Evolutionary conservation across 345 rosid genomes (phyloP), one percentile per base, ranked within the genome.

Genomic region (Gossypium bickii): DNA sequence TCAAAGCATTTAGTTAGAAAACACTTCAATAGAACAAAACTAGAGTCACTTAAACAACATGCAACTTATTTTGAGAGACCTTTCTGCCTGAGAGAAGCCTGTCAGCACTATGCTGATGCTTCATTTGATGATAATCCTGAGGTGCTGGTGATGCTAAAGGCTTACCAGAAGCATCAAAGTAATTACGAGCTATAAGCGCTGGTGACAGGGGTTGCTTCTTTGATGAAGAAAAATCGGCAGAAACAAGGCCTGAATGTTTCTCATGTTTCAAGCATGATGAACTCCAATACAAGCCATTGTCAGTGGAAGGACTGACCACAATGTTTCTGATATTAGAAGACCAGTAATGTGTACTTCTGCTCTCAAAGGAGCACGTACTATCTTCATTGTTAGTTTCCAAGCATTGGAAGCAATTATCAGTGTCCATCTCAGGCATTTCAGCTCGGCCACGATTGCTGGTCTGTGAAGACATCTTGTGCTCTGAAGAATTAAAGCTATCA

Each of bases 51-150:
- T n/a, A n/a, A 66, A 44, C 12, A 13, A 16, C 0, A 16, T 51
- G 4, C 56, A 16, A 25, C 12, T 47, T 38, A 72, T 66, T 64
- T 7, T 67, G 57, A 11, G 83, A 59, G 34, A 92, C 97, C 94
- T 89, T 92, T 82, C 94, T 84, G 55, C 83, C 78, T 49, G 91
- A 87, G 74, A 85, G 76, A 51, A 94, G 83, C 79, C 86, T 86
- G 85, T 82, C 83, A 79, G 89, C 85, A 72, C 74, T 80, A 70
- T 74, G 79, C 24, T 79, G 86, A 60, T 51, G 77, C 77, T 85
- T 61, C 25, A 74, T 67, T 49, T 74, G 82, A 66, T 58, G 72
- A 71, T 72, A 43, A 65, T 61, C 71, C 44, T 60, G 75, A 58
- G 25, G 53, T 48, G 64, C 82, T 67, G 76, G 57, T 48, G 77